A percentile compares a stretch with the other conserved stretches of the same genome.
Evolutionary conservation across 1,284 basidiomycete genomes (phyloP).

Genomic region (Ganoderma resinaceum): DNA sequence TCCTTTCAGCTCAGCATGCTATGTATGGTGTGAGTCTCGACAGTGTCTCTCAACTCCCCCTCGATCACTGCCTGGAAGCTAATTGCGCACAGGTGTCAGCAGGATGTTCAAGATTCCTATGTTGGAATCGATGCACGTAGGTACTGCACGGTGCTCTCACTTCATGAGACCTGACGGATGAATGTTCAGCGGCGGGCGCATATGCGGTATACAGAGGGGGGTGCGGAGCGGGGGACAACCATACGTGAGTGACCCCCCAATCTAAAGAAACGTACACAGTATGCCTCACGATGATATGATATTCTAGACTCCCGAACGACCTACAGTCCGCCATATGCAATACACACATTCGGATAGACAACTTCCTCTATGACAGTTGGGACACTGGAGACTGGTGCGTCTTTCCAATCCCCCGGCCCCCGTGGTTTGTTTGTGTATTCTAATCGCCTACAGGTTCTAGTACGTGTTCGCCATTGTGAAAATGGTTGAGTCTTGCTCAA

Average conservation of each 20-base stretch:
- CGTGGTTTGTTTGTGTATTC: not conserved
- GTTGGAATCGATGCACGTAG: conserved; percentile 16
- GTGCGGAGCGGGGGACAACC: conserved; percentile 16
- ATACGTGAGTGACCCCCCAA: conserved; percentile 18
- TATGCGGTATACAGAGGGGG: not conserved
- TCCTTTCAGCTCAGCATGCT: conserved; percentile 27
- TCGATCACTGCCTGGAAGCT: too few relatives aligned
- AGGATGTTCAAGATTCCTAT: not conserved
- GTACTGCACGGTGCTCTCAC: not conserved
- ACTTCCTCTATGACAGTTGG: conserved; percentile 29
- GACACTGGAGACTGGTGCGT: conserved; percentile 29
- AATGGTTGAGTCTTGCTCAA: not conserved
- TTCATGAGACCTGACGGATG: not conserved
- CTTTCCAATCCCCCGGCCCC: not conserved
- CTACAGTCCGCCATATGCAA: conserved; percentile 28
- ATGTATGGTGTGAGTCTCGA: conserved; percentile 22
- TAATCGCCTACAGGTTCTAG: conserved; percentile 33
- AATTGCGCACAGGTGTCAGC: conserved; percentile 16
- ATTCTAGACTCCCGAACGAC: conserved; percentile 19
- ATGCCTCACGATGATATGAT: too few relatives aligned
- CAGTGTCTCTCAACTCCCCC: too few relatives aligned
- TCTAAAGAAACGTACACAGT: too few relatives aligned
- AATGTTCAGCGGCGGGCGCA: not conserved
- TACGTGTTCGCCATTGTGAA: conserved; percentile 5
- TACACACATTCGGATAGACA: conserved; percentile 23